Conservation (phyloP, 2,329 filamentous ascomycete genomes). For the Fusarium nanum region DNA sequence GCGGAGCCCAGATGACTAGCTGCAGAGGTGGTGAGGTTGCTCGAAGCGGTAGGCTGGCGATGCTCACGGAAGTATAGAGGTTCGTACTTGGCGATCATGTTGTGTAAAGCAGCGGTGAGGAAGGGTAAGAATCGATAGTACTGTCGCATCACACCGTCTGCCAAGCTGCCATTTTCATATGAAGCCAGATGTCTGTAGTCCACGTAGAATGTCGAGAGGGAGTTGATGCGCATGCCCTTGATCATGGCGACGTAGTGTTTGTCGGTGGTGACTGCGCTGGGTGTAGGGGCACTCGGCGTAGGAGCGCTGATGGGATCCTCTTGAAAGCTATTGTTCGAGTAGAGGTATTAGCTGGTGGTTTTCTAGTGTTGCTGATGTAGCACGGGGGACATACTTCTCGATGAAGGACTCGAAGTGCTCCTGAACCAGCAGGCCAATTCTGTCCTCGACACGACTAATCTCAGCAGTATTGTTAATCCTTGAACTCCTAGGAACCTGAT, state of each 20-base stretch:
- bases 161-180: constrained; percentile 82
- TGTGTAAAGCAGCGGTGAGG: constrained; percentile 87
- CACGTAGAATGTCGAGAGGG: constrained; percentile 87
- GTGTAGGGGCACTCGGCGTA: constrained; percentile 68
- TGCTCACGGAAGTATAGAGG: constrained; percentile 94
- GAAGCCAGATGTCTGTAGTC: constrained; percentile 86
- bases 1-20: constrained; percentile 70
- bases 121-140: constrained; percentile 97
- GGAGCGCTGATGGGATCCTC: constrained; percentile 70
- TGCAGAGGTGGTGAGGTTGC: constrained; percentile 76
- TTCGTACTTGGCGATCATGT: constrained; percentile 93
- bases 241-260: constrained; percentile 90
- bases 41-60: constrained; percentile 82
- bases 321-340: constrained; percentile 62
- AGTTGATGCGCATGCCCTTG: constrained; percentile 77
- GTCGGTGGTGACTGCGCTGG: constrained; percentile 78
- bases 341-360: neutral
- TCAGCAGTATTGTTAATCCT: constrained; percentile 61
- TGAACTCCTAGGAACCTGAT: constrained; percentile 67
- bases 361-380: neutral
- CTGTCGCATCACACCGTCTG: constrained; percentile 85
- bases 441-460: constrained; percentile 80
- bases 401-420: constrained; percentile 84
- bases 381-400: constrained; percentile 68
- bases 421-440: constrained; percentile 78